Evolutionary conservation across 805 yeast genomes (phyloP).

Genomic region (Wickerhamiella qilinensis): DNA sequence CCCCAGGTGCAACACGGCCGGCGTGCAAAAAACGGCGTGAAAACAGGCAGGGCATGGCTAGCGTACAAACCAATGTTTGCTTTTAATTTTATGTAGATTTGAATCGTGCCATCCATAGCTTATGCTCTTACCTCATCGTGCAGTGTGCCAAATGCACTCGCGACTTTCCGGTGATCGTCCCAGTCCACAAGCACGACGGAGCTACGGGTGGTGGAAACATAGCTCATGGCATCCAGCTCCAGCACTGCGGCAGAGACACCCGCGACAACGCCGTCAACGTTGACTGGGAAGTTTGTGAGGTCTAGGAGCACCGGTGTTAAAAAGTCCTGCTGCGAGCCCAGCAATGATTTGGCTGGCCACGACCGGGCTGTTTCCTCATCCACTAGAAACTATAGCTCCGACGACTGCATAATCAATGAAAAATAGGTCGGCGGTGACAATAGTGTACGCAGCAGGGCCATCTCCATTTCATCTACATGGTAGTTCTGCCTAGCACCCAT

Average conservation of each 20-base stretch:
- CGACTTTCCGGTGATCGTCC: not conserved
- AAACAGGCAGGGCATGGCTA: too few relatives aligned
- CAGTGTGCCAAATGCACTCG: too few relatives aligned
- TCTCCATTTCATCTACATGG: slow-evolving; percentile 14
- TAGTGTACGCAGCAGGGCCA: slow-evolving; percentile 27
- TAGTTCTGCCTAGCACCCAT: slow-evolving; percentile 43
- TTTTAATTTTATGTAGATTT: too few relatives aligned
- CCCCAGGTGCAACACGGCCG: too few relatives aligned
- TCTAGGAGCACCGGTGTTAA: slow-evolving; percentile 43
- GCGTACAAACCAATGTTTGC: too few relatives aligned
- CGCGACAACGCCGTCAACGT: slow-evolving; percentile 50
- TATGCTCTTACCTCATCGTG: too few relatives aligned
- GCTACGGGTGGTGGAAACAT: slow-evolving; percentile 42
- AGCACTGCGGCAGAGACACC: slow-evolving; percentile 40
- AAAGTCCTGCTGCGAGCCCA: slow-evolving; percentile 42
- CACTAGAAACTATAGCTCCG: slow-evolving; percentile 18
- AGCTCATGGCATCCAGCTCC: slow-evolving; percentile 34
- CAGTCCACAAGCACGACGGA: slow-evolving; percentile 42
- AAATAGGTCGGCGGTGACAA: slow-evolving; percentile 17
- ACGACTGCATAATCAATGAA: slow-evolving; percentile 20
- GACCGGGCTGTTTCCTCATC: slow-evolving; percentile 9
- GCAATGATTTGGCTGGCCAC: slow-evolving; percentile 35
- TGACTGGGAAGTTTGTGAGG: slow-evolving; percentile 36
- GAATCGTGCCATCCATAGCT: too few relatives aligned
- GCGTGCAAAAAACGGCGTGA: too few relatives aligned